Evolutionary conservation across 2,329 filamentous ascomycete genomes (phyloP), one percentile per base, ranked within the genome.

Genomic region (Colletotrichum siamense): DNA sequence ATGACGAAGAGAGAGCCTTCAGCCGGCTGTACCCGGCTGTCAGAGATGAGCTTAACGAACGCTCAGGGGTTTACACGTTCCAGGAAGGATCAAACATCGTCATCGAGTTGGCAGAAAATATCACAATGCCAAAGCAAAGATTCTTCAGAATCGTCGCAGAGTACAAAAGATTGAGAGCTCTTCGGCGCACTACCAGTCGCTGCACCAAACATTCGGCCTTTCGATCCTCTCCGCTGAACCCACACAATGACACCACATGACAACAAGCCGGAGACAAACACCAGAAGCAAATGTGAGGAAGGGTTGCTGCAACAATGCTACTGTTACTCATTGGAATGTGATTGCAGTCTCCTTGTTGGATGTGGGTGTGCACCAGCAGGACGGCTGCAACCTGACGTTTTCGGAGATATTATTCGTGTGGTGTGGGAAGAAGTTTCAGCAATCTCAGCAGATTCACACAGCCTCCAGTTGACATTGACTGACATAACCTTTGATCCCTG

Each of bases 401-500:
- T 44, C 39, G 39, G 39, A 3, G 18, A 44, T 12, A 44, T 44
- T n/a, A n/a, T 44, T 44, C 39, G 18, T 44, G 9, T 44, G 18
- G 18, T 44, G 36, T 10, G 39, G 18, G 18, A 44, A 18, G 39
- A 44, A n/a, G 18, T 44, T 3, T n/a, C 9, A n/a, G 5, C 39
- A 44, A 44, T n/a, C 8, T 44, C 39, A 9, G 39, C 18, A 44
- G 39, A 44, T 18, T 18, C 18, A n/a, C 9, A n/a, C 8, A n/a
- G 39, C 9, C 9, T 44, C 9, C 39, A n/a, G 9, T n/a, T 44
- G 18, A n/a, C 39, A 1, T n/a, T 44, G 16, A n/a, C 39, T 16
- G 18, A 44, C 39, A 44, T n/a, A 0, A n/a, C 8, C 18, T 44
- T 0, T n/a, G 5, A 44, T n/a, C 39, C 18, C 1, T 44, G 16